These are phyloP conservation scores for Pouteria glomerata DNA, from an alignment of 148 eudicot genomes.

Conservation along the genomic window DNA sequence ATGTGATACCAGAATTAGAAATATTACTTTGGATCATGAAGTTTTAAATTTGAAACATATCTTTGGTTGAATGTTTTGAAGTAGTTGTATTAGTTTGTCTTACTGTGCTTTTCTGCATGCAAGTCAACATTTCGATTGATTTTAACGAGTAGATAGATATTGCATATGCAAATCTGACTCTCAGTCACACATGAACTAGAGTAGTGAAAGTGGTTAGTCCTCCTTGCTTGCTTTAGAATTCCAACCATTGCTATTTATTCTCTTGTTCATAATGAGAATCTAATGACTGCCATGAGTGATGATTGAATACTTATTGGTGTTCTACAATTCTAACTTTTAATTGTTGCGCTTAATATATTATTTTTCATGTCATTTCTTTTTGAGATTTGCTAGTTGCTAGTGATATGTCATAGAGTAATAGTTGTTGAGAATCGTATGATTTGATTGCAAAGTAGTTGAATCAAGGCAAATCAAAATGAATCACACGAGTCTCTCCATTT, in stretches of 20 bases:
- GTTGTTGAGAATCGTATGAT: no score
- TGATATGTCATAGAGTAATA: background rate
- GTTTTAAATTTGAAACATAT: background rate
- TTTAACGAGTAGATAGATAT: background rate
- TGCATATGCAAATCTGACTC: background rate
- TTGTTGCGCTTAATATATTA: background rate
- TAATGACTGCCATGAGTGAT: background rate
- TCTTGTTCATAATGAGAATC: background rate
- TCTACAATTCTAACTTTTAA: background rate
- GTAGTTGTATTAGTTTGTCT: slow-evolving; percentile 2
- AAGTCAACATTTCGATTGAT: background rate
- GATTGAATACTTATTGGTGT: background rate
- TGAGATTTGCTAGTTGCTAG: background rate
- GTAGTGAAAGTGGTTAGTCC: background rate
- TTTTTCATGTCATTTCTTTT: background rate
- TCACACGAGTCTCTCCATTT: no score
- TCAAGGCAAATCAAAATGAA: no score
- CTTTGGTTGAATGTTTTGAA: background rate
- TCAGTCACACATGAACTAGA: no score
- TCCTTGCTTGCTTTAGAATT: background rate
- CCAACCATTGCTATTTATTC: background rate
- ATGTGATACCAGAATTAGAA: background rate
- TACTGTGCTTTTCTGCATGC: background rate
- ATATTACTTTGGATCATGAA: slow-evolving; percentile 1
- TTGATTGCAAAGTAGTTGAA: no score